A percentile compares a stretch with the other conserved stretches of the same genome.
Evolutionary conservation across 2,329 filamentous ascomycete genomes (phyloP).

Genomic region (Nigrospora osmanthi): DNA sequence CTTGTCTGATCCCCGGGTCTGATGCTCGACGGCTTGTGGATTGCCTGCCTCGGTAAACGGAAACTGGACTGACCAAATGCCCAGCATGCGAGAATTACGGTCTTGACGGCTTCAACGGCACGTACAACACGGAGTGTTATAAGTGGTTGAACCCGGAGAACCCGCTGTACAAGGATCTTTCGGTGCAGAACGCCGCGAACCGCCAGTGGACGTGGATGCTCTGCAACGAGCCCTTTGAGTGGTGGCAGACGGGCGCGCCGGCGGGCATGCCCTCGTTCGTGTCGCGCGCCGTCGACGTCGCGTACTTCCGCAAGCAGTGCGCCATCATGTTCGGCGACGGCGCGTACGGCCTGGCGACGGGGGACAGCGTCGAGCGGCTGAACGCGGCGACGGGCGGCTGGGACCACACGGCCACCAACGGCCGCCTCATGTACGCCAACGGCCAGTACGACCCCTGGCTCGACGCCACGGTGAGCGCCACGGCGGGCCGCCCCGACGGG

Average conservation of each 20-base stretch:
- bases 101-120: slow-evolving; percentile 26
- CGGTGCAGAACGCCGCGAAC: slow-evolving; percentile 31
- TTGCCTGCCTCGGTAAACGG: no score
- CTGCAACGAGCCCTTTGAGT: slow-evolving; percentile 41
- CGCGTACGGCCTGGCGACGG: slow-evolving; percentile 22
- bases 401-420: slow-evolving; percentile 28
- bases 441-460: slow-evolving; percentile 33
- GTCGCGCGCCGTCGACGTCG: slow-evolving; percentile 25
- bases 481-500: slow-evolving; percentile 26
- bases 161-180: slow-evolving; percentile 27
- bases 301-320: slow-evolving; percentile 35
- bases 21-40: background rate
- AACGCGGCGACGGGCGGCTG: slow-evolving; percentile 33
- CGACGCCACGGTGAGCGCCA: slow-evolving; percentile 27
- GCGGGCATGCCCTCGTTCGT: slow-evolving; percentile 28
- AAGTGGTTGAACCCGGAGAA: slow-evolving; percentile 36
- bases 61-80: background rate
- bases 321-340: slow-evolving; percentile 35
- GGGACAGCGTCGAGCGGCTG: slow-evolving; percentile 21
- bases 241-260: slow-evolving; percentile 38
- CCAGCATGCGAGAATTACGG: slow-evolving; percentile 29
- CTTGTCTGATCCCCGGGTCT: no score
- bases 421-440: slow-evolving; percentile 28
- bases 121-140: slow-evolving; percentile 37
- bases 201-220: slow-evolving; percentile 49